Percentiles rank a stretch among this genome's conserved stretches.
These are phyloP conservation scores for Cladosporium phlei DNA, from an alignment of 2,329 filamentous ascomycete species.

Conservation along the genomic window DNA sequence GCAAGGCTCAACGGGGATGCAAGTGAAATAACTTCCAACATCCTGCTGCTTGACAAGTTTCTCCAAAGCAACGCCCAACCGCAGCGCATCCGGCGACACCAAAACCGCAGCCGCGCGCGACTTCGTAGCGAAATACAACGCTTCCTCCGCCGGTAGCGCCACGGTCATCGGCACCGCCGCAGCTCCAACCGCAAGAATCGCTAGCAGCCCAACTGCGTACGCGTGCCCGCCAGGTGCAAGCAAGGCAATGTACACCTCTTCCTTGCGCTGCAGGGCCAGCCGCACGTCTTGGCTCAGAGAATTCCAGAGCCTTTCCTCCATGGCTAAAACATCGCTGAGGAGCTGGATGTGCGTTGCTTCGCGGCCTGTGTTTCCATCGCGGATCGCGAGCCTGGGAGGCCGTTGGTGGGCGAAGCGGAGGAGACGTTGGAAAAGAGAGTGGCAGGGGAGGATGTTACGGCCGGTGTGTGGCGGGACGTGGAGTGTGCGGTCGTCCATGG, in stretches of 20 bases:
- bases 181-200: slow-evolving; percentile 44
- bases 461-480: slow-evolving; percentile 21
- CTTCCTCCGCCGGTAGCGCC: slow-evolving; percentile 40
- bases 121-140: slow-evolving; percentile 42
- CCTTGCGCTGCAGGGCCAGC: slow-evolving; percentile 28
- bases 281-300: slow-evolving; percentile 27
- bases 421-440: slow-evolving; percentile 38
- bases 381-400: slow-evolving; percentile 35
- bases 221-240: slow-evolving; percentile 46
- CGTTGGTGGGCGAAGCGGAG: slow-evolving; percentile 36
- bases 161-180: slow-evolving; percentile 44
- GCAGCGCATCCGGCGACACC: slow-evolving; percentile 32
- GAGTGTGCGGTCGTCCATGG: slow-evolving; percentile 24
- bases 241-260: slow-evolving; percentile 43
- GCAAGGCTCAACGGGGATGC: slow-evolving; percentile 35
- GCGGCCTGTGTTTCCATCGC: slow-evolving; percentile 35
- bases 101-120: slow-evolving; percentile 37
- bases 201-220: slow-evolving; percentile 45
- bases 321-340: slow-evolving; percentile 41
- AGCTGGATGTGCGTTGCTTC: slow-evolving; percentile 41
- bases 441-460: slow-evolving; percentile 28
- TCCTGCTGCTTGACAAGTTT: slow-evolving; percentile 26
- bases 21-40: slow-evolving; percentile 29
- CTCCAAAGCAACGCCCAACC: slow-evolving; percentile 27
- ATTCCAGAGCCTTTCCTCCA: slow-evolving; percentile 36